Evolutionary conservation across 2,329 filamentous ascomycete genomes (phyloP).

Genomic region (Talaromyces sp.): DNA sequence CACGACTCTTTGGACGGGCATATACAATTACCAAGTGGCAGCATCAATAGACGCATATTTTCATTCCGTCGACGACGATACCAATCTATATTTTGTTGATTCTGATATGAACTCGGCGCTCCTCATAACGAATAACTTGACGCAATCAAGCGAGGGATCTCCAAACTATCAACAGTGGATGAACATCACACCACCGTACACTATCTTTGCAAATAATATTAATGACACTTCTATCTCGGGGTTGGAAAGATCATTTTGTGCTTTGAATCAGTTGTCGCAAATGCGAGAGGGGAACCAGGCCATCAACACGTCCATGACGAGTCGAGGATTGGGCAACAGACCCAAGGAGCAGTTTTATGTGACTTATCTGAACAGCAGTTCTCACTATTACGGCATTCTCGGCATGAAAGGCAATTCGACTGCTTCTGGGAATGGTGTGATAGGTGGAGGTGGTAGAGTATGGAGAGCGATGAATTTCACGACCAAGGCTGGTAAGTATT

Average conservation of each 20-base stretch:
- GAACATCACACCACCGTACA: slow-evolving; percentile 61
- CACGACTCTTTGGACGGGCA: slow-evolving; percentile 56
- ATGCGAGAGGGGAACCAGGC: slow-evolving; percentile 58
- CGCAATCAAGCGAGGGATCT: slow-evolving; percentile 43
- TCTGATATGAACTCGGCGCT: slow-evolving; percentile 75
- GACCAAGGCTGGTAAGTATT: slow-evolving; percentile 66
- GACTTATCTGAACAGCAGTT: slow-evolving; percentile 65
- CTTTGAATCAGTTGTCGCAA: slow-evolving; percentile 61
- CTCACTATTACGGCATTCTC: slow-evolving; percentile 67
- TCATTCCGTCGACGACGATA: slow-evolving; percentile 53
- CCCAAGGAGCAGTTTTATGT: slow-evolving; percentile 89
- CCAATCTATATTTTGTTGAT: slow-evolving; percentile 72
- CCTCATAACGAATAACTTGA: slow-evolving; percentile 67
- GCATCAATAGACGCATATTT: slow-evolving; percentile 75
- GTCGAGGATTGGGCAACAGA: slow-evolving; percentile 57
- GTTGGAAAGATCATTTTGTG: slow-evolving; percentile 75
- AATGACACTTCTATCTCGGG: slow-evolving; percentile 60
- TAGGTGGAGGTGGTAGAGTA: slow-evolving; percentile 70
- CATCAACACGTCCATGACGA: slow-evolving; percentile 62
- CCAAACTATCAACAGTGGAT: slow-evolving; percentile 52
- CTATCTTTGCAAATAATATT: slow-evolving; percentile 67
- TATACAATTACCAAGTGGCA: slow-evolving; percentile 76
- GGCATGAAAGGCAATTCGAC: slow-evolving; percentile 57
- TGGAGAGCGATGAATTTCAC: slow-evolving; percentile 67
- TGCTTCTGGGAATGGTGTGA: slow-evolving; percentile 48